These are phyloP conservation scores for Cladosporium sp. DNA, from an alignment of 2,329 filamentous ascomycete species.

Conservation along the genomic window DNA sequence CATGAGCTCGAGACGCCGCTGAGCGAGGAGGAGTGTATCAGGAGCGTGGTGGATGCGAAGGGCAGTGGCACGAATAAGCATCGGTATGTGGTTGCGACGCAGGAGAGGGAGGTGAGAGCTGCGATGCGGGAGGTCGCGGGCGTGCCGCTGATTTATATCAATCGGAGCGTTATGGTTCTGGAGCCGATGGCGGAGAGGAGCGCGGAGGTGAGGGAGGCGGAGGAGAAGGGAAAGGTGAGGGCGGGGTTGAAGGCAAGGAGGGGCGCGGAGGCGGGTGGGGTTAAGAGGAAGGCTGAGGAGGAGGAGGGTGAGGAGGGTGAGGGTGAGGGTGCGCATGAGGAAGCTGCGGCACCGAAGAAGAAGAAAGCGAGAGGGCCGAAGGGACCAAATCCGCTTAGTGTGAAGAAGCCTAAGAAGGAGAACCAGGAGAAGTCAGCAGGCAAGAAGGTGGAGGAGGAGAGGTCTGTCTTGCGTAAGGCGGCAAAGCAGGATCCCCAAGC, in stretches of 20 bases:
- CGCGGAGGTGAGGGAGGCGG: slow-evolving; percentile 55
- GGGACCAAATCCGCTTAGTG: slow-evolving; percentile 63
- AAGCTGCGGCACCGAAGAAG: slow-evolving; percentile 43
- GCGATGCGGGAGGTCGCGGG: slow-evolving; percentile 61
- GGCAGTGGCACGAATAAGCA: slow-evolving; percentile 65
- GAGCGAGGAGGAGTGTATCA: slow-evolving; percentile 62
- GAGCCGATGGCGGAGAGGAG: slow-evolving; percentile 69
- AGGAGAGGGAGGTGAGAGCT: slow-evolving; percentile 59
- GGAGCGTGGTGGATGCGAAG: slow-evolving; percentile 73
- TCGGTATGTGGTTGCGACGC: slow-evolving; percentile 70
- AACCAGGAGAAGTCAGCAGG: slow-evolving; percentile 14
- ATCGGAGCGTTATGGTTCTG: slow-evolving; percentile 71
- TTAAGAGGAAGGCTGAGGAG: slow-evolving; percentile 28
- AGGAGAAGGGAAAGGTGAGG: slow-evolving; percentile 70
- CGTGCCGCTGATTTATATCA: slow-evolving; percentile 72
- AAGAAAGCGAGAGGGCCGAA: slow-evolving; percentile 57
- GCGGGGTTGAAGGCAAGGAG: slow-evolving; percentile 50
- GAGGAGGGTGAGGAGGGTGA: slow-evolving; percentile 22
- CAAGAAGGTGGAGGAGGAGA: slow-evolving; percentile 16
- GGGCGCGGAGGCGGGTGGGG: slow-evolving; percentile 16
- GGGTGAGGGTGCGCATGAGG: slow-evolving; percentile 26
- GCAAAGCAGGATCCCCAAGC: slow-evolving; percentile 25
- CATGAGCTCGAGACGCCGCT: slow-evolving; percentile 68
- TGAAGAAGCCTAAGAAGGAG: slow-evolving; percentile 61
- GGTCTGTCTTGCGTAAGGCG: slow-evolving; percentile 18